Conservation (phyloP, 2,329 filamentous ascomycete genomes). For the Ilyonectria sp. region DNA sequence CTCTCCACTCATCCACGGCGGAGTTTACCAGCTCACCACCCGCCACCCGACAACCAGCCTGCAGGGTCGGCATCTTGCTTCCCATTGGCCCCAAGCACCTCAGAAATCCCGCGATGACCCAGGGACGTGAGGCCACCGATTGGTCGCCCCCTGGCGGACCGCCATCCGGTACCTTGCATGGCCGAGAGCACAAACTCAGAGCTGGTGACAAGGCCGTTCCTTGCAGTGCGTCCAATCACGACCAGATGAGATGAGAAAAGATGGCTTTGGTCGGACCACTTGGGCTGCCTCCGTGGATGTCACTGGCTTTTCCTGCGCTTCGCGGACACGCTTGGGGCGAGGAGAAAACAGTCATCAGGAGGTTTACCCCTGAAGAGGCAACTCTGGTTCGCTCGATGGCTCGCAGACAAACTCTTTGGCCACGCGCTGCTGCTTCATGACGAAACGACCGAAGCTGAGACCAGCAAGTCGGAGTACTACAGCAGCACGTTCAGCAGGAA, state of each 20-base stretch:
- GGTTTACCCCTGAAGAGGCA: neutral
- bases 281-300: slow-evolving; percentile 10
- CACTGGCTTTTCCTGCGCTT: slow-evolving; percentile 2
- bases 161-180: slow-evolving; percentile 46
- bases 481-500: slow-evolving; percentile 28
- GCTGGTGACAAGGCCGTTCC: slow-evolving; percentile 42
- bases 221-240: slow-evolving; percentile 47
- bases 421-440: slow-evolving; percentile 4
- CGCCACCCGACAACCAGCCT: slow-evolving; percentile 1
- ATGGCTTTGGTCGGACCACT: slow-evolving; percentile 38
- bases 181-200: slow-evolving; percentile 33
- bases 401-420: slow-evolving; percentile 6
- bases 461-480: slow-evolving; percentile 7
- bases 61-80: slow-evolving; percentile 4
- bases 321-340: neutral
- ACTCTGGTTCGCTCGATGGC: slow-evolving; percentile 9
- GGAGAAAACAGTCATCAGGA: slow-evolving; percentile 12
- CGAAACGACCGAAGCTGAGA: slow-evolving; percentile 1
- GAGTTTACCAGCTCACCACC: slow-evolving; percentile 20
- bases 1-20: slow-evolving; percentile 22
- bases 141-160: slow-evolving; percentile 43
- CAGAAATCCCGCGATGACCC: slow-evolving; percentile 33
- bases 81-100: neutral
- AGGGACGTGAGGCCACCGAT: slow-evolving; percentile 47
- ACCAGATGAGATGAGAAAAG: slow-evolving; percentile 29